Evolutionary conservation across 2,329 filamentous ascomycete species (phyloP), one percentile per base, ranked within the genome.

Genomic region (Phialemoniopsis sp.): DNA sequence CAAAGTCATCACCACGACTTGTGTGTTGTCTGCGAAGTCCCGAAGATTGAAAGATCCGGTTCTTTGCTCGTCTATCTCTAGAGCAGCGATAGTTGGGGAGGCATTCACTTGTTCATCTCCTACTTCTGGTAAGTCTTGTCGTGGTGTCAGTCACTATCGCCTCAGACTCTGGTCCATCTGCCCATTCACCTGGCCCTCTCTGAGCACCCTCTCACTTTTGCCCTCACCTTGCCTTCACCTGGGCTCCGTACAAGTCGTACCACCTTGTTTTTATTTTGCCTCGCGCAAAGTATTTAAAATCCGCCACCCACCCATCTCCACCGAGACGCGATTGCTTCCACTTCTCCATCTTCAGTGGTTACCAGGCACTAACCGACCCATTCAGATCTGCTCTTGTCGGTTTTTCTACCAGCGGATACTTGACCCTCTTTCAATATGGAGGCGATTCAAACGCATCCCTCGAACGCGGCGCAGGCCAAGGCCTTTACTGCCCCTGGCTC

Each of bases 61-160:
- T 55, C 51, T 45, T 44, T 38, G 37, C 30, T 39, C 43, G 45
- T 51, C 40, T 17, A 34, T 29, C 16, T 29, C 34, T n/a, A 15
- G 31, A 39, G 37, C 31, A 37, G 34, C 34, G 29, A 37, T 42
- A 67, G 66, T 70, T 72, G 88, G 89, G 87, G 89, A 95, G 85
- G 89, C 89, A 95, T 95, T 95, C 67, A 84, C 64, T 95, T 95
- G 89, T 95, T 89, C 73, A 87, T 95, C 89, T 95, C 89, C 86
- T 79, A 68, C 78, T 76, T 64, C 78, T 71, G 76, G 79, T 83
- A 81, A 65, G 73, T 42, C 38, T 39, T 41, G 34, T 60, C 30
- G 13, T 45, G 39, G 37, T 42, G 39, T 46, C 44, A 44, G 70
- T 73, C 73, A 64, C 68, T 45, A 46, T 44, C 34, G 42, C 41